Base-by-base conservation (phyloP, 805 yeast species). In the Deakozyma indianensis region DNA sequence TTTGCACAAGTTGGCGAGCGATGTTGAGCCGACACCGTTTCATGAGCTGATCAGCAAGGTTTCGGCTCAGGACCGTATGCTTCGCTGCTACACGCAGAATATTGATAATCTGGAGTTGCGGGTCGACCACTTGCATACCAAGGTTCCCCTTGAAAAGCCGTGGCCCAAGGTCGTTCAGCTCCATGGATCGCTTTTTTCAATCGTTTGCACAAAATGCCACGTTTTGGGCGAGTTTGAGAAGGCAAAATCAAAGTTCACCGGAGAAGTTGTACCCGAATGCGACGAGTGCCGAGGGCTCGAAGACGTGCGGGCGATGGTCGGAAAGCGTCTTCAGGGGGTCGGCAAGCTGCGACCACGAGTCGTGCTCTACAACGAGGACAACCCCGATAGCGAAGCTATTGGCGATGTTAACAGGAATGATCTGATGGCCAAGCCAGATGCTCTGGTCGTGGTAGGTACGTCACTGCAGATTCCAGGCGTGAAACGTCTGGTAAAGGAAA, bases 381-480 rank as follows among this genome's bases (percentile, higher is more conserved):
- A 87, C 57, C 95, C 95, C 1, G 94, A 86, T 58, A 87, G 92
- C 50, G 94, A 90, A 41, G 74, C 80, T 23, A 85, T 87, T 42
- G 95, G 95, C 0, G 75, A 77, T 44, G 74, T 83, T 3, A 73
- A 86, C 3, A 80, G 80, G 16, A 52, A 69, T 2, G 96, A 87
- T 60, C 60, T 83, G 40, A 70, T 67, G 48, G 62, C 69, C 9
- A 71, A 71, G 32, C 87, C 94, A 16, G 96, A 87, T 58, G 80
- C 90, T 54, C 62, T 86, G 41, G 63, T 87, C 4, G 79, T 87
- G 44, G 83, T 82, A 4, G 96, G 96, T 2, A 87, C 96, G 0
- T 79, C 94, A 2, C 66, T 87, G 47, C 79, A 83, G 56, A 87
- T 87, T 23, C 86, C 86, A 0, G 85, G 85, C 1, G 86, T 80